Evolutionary conservation across 345 rosid genomes (phyloP).

Genomic region (Populus simonii): DNA sequence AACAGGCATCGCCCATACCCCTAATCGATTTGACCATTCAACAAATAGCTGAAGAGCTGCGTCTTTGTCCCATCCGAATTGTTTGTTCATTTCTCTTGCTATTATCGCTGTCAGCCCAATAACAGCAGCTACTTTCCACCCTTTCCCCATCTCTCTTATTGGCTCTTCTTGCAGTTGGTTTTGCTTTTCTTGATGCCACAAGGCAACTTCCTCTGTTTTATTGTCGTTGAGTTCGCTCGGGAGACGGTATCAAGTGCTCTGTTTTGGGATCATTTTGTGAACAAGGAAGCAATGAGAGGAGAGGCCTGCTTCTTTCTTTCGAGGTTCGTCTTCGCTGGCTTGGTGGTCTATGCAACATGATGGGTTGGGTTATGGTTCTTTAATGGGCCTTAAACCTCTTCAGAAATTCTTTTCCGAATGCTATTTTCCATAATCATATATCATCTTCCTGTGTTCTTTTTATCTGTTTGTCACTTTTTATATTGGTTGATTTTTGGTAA

Average conservation of each 20-base stretch:
- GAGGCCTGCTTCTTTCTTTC: background rate
- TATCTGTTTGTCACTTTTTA: no score
- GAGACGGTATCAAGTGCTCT: background rate
- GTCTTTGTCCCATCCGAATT: conserved; percentile 58
- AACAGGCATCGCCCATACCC: conserved; percentile 85
- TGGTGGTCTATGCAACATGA: no score
- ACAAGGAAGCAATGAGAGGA: background rate
- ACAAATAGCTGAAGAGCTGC: conserved; percentile 39
- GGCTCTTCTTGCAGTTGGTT: no score
- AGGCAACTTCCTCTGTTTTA: background rate
- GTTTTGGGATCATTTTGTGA: background rate
- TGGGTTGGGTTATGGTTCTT: background rate
- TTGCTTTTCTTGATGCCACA: background rate
- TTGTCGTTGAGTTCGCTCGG: background rate
- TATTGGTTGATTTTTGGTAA: no score
- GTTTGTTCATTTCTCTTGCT: conserved; percentile 39
- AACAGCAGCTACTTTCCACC: conserved; percentile 44
- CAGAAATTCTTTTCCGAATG: background rate
- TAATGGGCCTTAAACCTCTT: background rate
- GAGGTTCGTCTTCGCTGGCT: background rate
- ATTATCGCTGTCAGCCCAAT: conserved; percentile 31
- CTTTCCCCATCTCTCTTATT: conserved; percentile 37
- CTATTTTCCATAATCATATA: no score
- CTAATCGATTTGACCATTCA: conserved; percentile 63
- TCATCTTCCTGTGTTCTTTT: no score